Base-by-base conservation (phyloP, 192 early-diverging fungal genomes). In the Mortierella alpina region DNA sequence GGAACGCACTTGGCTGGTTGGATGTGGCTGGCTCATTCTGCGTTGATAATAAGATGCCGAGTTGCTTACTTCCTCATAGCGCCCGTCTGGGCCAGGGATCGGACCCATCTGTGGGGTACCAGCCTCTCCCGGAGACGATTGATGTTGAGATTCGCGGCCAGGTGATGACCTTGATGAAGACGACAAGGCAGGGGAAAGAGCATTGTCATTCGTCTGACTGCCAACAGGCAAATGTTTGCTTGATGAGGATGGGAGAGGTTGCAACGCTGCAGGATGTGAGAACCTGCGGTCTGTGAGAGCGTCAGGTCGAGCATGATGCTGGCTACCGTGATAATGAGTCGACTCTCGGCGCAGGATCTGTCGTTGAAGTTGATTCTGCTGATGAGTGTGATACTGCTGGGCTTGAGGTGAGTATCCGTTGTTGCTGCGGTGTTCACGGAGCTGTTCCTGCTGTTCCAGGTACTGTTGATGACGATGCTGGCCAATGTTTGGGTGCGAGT, bases 11-110 rank as follows among this genome's bases (percentile, higher is more conserved):
- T 62, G 62, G 44, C 20, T n/a, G 46, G 20, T 59, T 11, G 71
- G 45, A 23, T 79, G 61, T 18, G 75, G 75, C 23, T 79, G 75
- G 18, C 75, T 79, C 75, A 71, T 79, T 44, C 75, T 57, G 3
- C 75, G 68, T 31, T 71, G 63, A 20, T 65, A 79, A 11, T 71
- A 60, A 3, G 68, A 51, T 20, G 50, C 59, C 9, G 60, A 13
- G 48, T 22, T 11, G n/a, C 41, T 17, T 4, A 15, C 41, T 47
- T 74, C 72, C 14, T 74, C 63, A 41, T 49, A 74, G 8, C 58
- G 63, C 13, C 63, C 58, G 5, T 58, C 68, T 18, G 58, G 45
- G 13, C 68, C 64, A 9, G 46, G 23, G 31, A 59, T 41, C 1
- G 55, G 44, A 15, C 56, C 62, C 1, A 70, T 10, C 23, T 53